Evolutionary conservation across 257 asterid genomes (phyloP), one percentile per base, ranked within the genome.

Genomic region (Vinca minor): DNA sequence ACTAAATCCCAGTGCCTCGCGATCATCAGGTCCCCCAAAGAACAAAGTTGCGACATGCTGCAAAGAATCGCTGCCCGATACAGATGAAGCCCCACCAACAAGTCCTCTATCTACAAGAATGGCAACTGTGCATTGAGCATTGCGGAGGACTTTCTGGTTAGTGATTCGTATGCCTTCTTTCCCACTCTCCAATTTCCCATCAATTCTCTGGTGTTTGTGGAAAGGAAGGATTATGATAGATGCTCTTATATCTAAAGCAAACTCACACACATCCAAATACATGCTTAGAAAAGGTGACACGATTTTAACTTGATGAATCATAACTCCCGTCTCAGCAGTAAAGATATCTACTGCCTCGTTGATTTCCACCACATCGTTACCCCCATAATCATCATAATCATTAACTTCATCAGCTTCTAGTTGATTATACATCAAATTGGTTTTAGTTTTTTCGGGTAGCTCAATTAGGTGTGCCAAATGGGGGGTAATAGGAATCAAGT

Each of bases 141-240:
- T 78, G 20, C 96, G 86, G 28, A 93, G 87, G 39, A 93, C 86
- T 74, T 87, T 93, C 59, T 89, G 99, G 62, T 89, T 93, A 10
- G 97, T 84, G 1, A 75, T 69, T 81, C 99, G 76, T 54, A 87
- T 77, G 1, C 95, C 97, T 77, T 93, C 97, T 72, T 93, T 93
- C 12, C 97, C 94, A 25, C 64, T 77, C 71, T 93, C 99, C 44
- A 93, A 56, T 64, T 89, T 93, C 17, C 99, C 99, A 64, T 93
- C 99, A 1, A 93, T 93, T 76, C 97, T 81, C 71, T 93, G 99
- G 67, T 89, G 96, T 74, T 93, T 93, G 79, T 93, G 99, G 77
- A 89, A 93, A 61, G 96, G 96, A 48, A 93, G 85, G 55, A 93
- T 76, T 63, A 89, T 76, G 49, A 93, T 68, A 17, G 96, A 82